These are phyloP conservation scores for Cylindrodendrum hubeiense DNA, from an alignment of 2,329 filamentous ascomycete species.

Conservation along the genomic window DNA sequence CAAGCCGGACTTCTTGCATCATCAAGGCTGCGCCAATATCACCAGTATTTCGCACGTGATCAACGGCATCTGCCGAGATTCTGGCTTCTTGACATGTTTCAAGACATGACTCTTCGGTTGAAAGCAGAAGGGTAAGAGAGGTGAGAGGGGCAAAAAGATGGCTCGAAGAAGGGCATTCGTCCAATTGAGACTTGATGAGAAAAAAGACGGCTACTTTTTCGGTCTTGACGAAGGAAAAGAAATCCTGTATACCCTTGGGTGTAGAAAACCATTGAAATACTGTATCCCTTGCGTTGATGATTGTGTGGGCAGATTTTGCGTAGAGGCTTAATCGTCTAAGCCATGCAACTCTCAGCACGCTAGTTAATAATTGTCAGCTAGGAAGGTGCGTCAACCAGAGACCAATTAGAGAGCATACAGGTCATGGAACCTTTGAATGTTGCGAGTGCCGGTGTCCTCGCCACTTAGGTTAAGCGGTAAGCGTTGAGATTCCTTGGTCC, in stretches of 20 bases:
- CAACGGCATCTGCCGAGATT: conserved; percentile 2
- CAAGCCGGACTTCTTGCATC: conserved; percentile 6
- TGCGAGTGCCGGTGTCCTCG: not conserved
- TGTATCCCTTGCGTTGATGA: not conserved
- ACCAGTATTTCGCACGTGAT: not conserved
- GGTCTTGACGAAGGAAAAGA: not conserved
- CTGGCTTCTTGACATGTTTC: not conserved
- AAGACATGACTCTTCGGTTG: not conserved
- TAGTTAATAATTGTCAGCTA: not conserved
- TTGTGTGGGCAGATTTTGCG: not conserved
- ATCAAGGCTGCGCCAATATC: conserved; percentile 6
- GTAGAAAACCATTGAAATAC: not conserved
- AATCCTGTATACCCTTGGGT: not conserved
- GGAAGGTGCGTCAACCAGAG: not conserved
- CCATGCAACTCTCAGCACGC: conserved; percentile 1
- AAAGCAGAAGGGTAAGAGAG: conserved; percentile 1
- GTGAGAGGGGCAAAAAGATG: conserved; percentile 1
- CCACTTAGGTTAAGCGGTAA: not conserved
- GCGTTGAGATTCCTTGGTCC: not conserved
- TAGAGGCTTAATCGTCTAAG: conserved; percentile 4
- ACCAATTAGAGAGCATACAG: not conserved
- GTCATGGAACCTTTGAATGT: not conserved
- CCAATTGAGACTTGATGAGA: not conserved
- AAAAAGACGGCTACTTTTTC: not conserved
- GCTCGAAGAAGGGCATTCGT: not conserved